Evolutionary conservation across 2,329 filamentous ascomycete genomes (phyloP).

Genomic region (Didymella glomerata): DNA sequence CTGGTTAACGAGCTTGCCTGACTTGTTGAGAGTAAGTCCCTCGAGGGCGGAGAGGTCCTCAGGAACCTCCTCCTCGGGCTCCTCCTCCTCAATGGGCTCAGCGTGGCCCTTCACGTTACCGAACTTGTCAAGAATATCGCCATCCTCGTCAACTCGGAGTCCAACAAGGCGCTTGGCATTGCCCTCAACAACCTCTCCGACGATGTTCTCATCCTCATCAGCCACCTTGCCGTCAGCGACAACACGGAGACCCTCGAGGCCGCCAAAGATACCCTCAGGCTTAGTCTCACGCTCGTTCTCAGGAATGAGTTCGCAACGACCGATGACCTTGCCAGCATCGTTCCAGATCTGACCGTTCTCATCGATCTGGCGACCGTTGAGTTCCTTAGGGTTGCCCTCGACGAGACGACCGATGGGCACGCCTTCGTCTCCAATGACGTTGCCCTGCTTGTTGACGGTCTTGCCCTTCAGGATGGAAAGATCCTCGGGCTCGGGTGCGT

Average conservation of each 20-base stretch:
- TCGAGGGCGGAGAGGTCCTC: slow-evolving; percentile 57
- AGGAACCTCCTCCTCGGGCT: slow-evolving; percentile 51
- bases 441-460: slow-evolving; percentile 60
- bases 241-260: slow-evolving; percentile 59
- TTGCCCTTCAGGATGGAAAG: slow-evolving; percentile 58
- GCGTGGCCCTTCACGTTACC: slow-evolving; percentile 69
- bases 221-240: slow-evolving; percentile 59
- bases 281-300: slow-evolving; percentile 67
- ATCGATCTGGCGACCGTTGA: slow-evolving; percentile 74
- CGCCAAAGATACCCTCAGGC: slow-evolving; percentile 61
- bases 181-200: slow-evolving; percentile 65
- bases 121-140: slow-evolving; percentile 68
- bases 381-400: slow-evolving; percentile 70
- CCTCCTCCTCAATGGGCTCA: slow-evolving; percentile 61
- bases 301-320: slow-evolving; percentile 72
- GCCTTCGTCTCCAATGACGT: slow-evolving; percentile 60
- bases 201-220: slow-evolving; percentile 61
- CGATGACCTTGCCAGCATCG: slow-evolving; percentile 75
- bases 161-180: slow-evolving; percentile 68
- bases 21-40: slow-evolving; percentile 60
- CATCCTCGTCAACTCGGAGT: slow-evolving; percentile 68
- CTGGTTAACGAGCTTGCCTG: slow-evolving; percentile 60
- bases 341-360: slow-evolving; percentile 76
- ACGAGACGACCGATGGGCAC: slow-evolving; percentile 69
- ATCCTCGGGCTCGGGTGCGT: slow-evolving; percentile 53